A percentile compares a stretch with the other conserved stretches of the same genome.
Conservation (phyloP, 768 basidiomycete species). For the Suillus tomentosus region DNA sequence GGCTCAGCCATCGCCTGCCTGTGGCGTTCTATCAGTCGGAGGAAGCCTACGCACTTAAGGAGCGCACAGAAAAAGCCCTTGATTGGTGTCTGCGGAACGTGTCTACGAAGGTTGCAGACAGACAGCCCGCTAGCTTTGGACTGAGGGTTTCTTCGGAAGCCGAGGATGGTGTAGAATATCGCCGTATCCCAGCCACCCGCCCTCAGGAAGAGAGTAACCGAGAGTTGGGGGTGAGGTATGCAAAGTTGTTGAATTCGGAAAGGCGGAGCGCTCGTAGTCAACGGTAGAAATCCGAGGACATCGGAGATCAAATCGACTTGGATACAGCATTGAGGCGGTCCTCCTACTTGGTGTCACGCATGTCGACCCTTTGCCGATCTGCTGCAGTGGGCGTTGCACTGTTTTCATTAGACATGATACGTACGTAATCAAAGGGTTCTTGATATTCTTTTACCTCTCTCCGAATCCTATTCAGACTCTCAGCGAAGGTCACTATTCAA, state of each 20-base stretch:
- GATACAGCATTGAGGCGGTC: neutral
- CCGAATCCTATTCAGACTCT: neutral
- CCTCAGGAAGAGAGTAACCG: neutral
- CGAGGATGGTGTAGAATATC: constrained; percentile 24
- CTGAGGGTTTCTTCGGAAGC: neutral
- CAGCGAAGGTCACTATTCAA: neutral
- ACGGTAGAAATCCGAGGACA: neutral
- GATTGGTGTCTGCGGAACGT: constrained; percentile 59
- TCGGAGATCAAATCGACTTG: neutral
- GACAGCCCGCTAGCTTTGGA: neutral
- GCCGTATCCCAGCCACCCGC: constrained; percentile 11
- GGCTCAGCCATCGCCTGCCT: constrained; percentile 74
- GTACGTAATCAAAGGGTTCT: neutral
- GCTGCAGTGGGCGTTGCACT: neutral
- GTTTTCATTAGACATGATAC: neutral
- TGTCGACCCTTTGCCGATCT: neutral
- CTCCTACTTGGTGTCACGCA: neutral
- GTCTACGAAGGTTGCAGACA: constrained; percentile 24
- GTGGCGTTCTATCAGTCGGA: constrained; percentile 64
- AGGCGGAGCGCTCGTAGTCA: neutral
- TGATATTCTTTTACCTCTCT: neutral
- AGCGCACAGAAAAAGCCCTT: constrained; percentile 63
- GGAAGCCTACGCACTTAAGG: constrained; percentile 55
- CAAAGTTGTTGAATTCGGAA: constrained; percentile 4
- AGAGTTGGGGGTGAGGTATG: constrained; percentile 2